Evolutionary conservation across 73 alveolate genomes (phyloP), one percentile per base, ranked within the genome.

Genomic region (Symbiodinium natans): DNA sequence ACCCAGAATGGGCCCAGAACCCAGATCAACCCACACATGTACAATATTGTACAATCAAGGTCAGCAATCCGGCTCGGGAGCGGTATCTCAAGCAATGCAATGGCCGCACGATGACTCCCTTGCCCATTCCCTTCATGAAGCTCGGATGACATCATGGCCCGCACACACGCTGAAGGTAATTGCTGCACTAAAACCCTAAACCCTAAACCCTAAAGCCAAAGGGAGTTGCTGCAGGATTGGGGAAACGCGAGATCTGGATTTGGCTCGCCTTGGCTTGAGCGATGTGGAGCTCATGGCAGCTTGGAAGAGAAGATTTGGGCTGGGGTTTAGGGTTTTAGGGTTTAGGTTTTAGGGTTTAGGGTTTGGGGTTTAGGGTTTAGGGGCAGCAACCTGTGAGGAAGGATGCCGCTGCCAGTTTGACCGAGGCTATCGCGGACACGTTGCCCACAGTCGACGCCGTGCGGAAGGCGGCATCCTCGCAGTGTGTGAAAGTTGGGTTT

Each of bases 201-300:
- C 56, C 56, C 56, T 11, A 43, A 43, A 43, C 11, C 56, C 56
- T 11, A 8, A 43, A 43, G 56, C 19, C 56, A 11, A 8, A 43
- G 5, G 56, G 19, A 13, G 77, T 0, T 63, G 29, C 54, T 36
- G 33, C 7, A 88, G 95, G 95, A 89, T 89, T 89, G 95, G 95
- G 25, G 95, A 89, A 21, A 89, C 86, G 27, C 75, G 29, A 1
- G 86, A 59, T 2, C 46, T 89, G 86, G 75, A 63, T 33, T 27
- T 89, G 87, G 95, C 86, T 39, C 95, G 75, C 48, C 39, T 89
- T 56, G 95, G 63, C 25, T 40, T 89, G 42, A 89, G 95, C 43
- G 95, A 89, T 74, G 75, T 89, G 95, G 95, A 89, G 74, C n/a
- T 89, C 87, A 29, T 63, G 95, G 95, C 34, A 27, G 75, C 95